Evolutionary conservation across 306 rosid genomes (phyloP).

Genomic region (Aeschynomene evenia): DNA sequence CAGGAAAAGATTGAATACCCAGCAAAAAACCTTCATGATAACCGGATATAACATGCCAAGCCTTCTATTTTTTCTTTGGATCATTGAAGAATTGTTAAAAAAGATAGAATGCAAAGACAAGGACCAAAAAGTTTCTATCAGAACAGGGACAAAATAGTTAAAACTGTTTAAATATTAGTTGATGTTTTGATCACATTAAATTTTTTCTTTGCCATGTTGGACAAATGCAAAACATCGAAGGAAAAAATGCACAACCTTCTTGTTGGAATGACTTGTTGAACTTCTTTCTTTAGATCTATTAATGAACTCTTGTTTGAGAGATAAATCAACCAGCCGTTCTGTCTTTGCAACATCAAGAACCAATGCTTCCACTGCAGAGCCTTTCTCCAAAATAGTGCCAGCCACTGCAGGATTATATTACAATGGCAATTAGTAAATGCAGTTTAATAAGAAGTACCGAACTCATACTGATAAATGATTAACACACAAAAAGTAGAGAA

Average conservation of each 20-base stretch:
- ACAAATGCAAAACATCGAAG: background rate
- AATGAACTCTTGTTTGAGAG: conserved; percentile 65
- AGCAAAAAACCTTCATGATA: background rate
- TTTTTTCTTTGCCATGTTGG: background rate
- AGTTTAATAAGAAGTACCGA: conserved; percentile 10
- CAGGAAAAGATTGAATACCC: conserved; percentile 8
- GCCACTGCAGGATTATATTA: conserved; percentile 49
- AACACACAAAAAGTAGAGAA: conserved; percentile 2
- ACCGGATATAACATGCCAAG: background rate
- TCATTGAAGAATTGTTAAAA: background rate
- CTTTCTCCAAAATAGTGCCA: conserved; percentile 52
- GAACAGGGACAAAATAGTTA: too few species aligned
- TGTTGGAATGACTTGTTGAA: conserved; percentile 45
- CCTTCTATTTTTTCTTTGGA: background rate
- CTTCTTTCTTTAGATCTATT: conserved; percentile 44
- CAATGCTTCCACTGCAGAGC: conserved; percentile 65
- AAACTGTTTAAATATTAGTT: background rate
- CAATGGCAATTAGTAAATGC: conserved; percentile 17
- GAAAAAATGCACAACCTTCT: conserved; percentile 56
- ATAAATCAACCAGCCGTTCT: conserved; percentile 76
- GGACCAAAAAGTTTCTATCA: background rate
- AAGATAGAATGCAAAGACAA: background rate
- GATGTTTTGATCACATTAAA: background rate
- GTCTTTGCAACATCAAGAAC: conserved; percentile 86
- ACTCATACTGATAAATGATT: background rate